These are phyloP conservation scores for Diutina ranongensis DNA, from an alignment of 1,139 yeast genomes.

Conservation along the genomic window DNA sequence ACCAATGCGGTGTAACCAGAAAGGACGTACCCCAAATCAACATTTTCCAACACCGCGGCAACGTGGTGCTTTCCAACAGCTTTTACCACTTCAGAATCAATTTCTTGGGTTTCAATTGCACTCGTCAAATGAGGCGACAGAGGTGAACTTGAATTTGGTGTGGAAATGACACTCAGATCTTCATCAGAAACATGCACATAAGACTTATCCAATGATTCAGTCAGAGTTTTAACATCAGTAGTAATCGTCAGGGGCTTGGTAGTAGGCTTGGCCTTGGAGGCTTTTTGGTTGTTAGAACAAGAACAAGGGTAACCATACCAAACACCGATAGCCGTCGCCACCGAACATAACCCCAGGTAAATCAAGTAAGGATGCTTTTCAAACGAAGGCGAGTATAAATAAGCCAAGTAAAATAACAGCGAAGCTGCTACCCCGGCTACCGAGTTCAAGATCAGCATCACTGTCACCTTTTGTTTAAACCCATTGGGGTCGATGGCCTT, in stretches of 20 bases:
- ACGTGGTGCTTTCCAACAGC: constrained; percentile 31
- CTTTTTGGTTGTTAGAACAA: background rate
- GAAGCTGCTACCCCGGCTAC: constrained; percentile 28
- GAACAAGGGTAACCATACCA: constrained; percentile 1
- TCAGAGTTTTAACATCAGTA: constrained; percentile 2
- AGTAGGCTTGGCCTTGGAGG: background rate
- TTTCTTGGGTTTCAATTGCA: constrained; percentile 9
- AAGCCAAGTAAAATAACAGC: constrained; percentile 29
- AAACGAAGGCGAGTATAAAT: constrained; percentile 24
- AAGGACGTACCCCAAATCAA: constrained; percentile 21
- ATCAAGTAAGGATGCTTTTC: constrained; percentile 47
- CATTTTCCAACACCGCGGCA: constrained; percentile 19
- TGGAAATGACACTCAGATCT: constrained; percentile 17
- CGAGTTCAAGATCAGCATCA: constrained; percentile 20
- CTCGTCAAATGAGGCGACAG: constrained; percentile 19
- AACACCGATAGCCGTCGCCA: constrained; percentile 12
- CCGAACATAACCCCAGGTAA: constrained; percentile 42
- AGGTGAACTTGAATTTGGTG: constrained; percentile 21
- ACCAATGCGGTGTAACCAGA: constrained; percentile 30
- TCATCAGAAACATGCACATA: constrained; percentile 41
- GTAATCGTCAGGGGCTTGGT: background rate
- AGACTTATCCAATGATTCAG: constrained; percentile 29
- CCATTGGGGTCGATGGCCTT: constrained; percentile 6
- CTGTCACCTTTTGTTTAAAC: constrained; percentile 10
- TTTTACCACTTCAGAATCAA: constrained; percentile 32